Base-by-base conservation (phyloP, 2,329 filamentous ascomycete species). In the Neonectria neomacrospora region DNA sequence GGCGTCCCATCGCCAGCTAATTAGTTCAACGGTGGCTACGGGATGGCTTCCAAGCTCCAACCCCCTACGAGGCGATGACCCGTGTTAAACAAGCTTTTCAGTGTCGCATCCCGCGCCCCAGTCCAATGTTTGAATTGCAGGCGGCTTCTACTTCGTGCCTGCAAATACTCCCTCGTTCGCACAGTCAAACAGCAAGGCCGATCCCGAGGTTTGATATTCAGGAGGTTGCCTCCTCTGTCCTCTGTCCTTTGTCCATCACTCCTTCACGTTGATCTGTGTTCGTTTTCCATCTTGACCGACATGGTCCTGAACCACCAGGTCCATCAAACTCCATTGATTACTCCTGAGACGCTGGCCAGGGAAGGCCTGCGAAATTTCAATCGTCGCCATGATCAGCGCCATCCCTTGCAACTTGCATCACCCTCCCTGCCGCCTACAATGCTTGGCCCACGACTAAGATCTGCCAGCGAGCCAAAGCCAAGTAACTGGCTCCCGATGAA, bases 301-400 rank as follows among this genome's bases (percentile, higher is more conserved):
- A 45, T 22, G 39, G 48, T 45, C 53, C 30, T 53, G 37, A 2
- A 2, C 41, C 18, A 22, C 22, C 18, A 22, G 22, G 20, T 44
- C 41, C 41, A 44, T 44, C 41, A 14, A 37, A 37, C 6, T 14
- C 41, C 41, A 22, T 11, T 44, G 8, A 47, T 54, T 28, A 32
- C 11, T 51, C 37, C 48, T 59, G 55, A 64, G 65, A 64, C 62
- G 60, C 32, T 51, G 61, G 54, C 30, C 37, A 51, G 16, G 14
- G 39, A 52, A 54, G 45, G 26, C 47, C 55, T 64, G 54, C 34
- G 63, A 73, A 72, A 75, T 74, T 74, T 74, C 67, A 72, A 75
- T 75, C 71, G 71, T 63, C 73, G 65, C 54, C 61, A 61, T 44
- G 70, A 73, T 73, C 72, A 28, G 39, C 60, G 23, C 57, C 51